Conservation (phyloP, 1,139 yeast species). For the Hyphopichia pseudoburtonii region DNA sequence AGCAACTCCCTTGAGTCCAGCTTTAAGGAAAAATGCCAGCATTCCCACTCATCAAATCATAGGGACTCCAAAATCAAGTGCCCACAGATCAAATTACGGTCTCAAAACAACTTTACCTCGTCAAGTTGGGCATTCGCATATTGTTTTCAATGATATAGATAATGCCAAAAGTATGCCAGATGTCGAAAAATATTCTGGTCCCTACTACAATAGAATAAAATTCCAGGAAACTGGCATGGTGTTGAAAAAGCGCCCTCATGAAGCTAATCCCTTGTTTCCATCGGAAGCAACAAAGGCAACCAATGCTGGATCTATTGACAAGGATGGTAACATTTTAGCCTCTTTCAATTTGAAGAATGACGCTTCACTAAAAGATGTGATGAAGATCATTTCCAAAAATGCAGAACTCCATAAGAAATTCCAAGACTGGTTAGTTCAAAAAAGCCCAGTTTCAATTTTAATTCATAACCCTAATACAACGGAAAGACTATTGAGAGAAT, state of each 20-base stretch:
- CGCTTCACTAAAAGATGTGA: slow-evolving; percentile 27
- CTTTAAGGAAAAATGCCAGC: slow-evolving; percentile 20
- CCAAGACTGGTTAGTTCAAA: slow-evolving; percentile 33
- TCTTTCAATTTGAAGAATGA: slow-evolving; percentile 31
- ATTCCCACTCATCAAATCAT: slow-evolving; percentile 48
- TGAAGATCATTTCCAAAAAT: slow-evolving; percentile 28
- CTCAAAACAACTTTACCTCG: slow-evolving; percentile 45
- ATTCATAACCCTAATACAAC: slow-evolving; percentile 16
- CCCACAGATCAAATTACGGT: slow-evolving; percentile 45
- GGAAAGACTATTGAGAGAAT: slow-evolving; percentile 26
- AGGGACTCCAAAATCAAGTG: slow-evolving; percentile 44
- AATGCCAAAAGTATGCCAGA: slow-evolving; percentile 47
- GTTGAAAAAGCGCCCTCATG: slow-evolving; percentile 30
- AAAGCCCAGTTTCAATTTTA: slow-evolving; percentile 35
- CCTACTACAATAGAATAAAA: slow-evolving; percentile 37
- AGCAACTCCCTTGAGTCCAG: slow-evolving; percentile 40
- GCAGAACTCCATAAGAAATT: slow-evolving; percentile 34
- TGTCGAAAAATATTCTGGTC: slow-evolving; percentile 46
- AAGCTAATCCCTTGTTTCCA: slow-evolving; percentile 36
- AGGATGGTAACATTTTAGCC: slow-evolving; percentile 27
- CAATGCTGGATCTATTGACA: slow-evolving; percentile 12
- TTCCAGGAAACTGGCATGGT: slow-evolving; percentile 45
- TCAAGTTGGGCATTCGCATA: slow-evolving; percentile 42
- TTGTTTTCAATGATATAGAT: slow-evolving; percentile 46
- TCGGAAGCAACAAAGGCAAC: slow-evolving; percentile 20